Evolutionary conservation across 2,329 filamentous ascomycete species (phyloP), one percentile per base, ranked within the genome.

Genomic region (Metarhizium album): DNA sequence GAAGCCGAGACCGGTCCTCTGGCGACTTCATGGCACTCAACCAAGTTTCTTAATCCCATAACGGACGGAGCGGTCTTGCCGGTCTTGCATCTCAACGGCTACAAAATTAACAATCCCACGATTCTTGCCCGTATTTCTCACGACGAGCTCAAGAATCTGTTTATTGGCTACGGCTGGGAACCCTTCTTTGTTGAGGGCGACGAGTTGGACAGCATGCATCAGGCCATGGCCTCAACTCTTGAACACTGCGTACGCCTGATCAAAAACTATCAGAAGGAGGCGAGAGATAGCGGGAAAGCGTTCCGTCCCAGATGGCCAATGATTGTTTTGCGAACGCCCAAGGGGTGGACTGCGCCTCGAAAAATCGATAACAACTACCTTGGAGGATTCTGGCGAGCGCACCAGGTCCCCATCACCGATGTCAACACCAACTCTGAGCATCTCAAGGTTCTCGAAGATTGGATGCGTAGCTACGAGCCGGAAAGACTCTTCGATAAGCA

Each of bases 31-130:
- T 90, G 86, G 86, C 86, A 90, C 68, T 86, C 83, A 67, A 90
- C 78, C 62, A 90, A 90, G 65, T 90, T 89, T 68, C 74, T 90
- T 56, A 89, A 90, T 62, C 86, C 86, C 4, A 84, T 87, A 58
- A 83, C 78, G 0, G 86, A 90, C 59, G 86, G 86, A 29, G 86
- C 85, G 37, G 86, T 90, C 7, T 74, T 90, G 1, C 86, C 86
- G 0, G 81, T 90, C 5, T 74, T 90, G 11, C 85, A 90, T 64
- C 73, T 90, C 33, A 90, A 90, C 59, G 86, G 86, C 45, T 90
- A 90, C 75, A 90, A 90, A 73, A 90, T 90, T 72, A 87, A 87
- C 72, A 87, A 88, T 66, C 84, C 84, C 8, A 90, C 82, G 4
- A 62, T 90, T 0, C 76, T 90, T 16, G 81, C 86, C 14, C 80